A percentile compares a stretch with the other conserved stretches of the same genome.
phyloP scores from a whole-genome alignment of 2,329 filamentous ascomycete species.

The Diplodia intermedia region DNA sequence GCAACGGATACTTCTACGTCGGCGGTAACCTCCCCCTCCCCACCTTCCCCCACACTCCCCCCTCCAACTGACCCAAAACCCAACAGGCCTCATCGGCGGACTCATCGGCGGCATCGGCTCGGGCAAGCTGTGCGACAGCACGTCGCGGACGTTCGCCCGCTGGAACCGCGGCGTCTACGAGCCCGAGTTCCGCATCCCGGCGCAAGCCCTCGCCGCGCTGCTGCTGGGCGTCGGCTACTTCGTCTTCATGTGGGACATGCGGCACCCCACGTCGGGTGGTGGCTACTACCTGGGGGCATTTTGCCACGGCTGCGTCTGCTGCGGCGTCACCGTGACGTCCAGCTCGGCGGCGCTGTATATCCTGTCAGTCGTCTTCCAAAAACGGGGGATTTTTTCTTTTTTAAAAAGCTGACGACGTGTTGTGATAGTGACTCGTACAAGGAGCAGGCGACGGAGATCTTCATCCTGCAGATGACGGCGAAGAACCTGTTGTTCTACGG shows the following conservation, averaged over 20 bases:
- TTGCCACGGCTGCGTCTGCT: slow-evolving; percentile 38
- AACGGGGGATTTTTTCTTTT: neutral
- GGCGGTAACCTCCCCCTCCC: neutral
- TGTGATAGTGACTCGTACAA: slow-evolving; percentile 42
- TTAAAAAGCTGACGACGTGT: neutral
- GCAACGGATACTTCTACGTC: slow-evolving; percentile 39
- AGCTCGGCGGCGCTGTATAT: slow-evolving; percentile 45
- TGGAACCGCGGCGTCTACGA: slow-evolving; percentile 38
- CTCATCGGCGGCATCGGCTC: slow-evolving; percentile 38
- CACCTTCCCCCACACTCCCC: neutral
- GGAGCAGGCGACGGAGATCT: slow-evolving; percentile 42
- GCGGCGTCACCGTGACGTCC: slow-evolving; percentile 37
- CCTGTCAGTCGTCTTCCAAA: slow-evolving; percentile 38
- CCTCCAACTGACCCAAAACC: neutral
- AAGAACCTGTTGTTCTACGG: slow-evolving; percentile 48
- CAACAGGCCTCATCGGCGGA: slow-evolving; percentile 37
- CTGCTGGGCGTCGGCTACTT: slow-evolving; percentile 39
- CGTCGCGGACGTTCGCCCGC: slow-evolving; percentile 33
- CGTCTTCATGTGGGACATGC: slow-evolving; percentile 37
- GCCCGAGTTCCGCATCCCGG: slow-evolving; percentile 39
- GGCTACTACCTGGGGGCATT: slow-evolving; percentile 36
- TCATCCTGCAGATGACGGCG: slow-evolving; percentile 48
- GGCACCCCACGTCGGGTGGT: slow-evolving; percentile 31
- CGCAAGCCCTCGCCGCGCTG: slow-evolving; percentile 35
- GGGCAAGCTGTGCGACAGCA: slow-evolving; percentile 38